Percentiles rank a stretch among this genome's conserved stretches.
Conservation (phyloP, 192 early-diverging fungal genomes). For the Funneliformis geosporum region DNA sequence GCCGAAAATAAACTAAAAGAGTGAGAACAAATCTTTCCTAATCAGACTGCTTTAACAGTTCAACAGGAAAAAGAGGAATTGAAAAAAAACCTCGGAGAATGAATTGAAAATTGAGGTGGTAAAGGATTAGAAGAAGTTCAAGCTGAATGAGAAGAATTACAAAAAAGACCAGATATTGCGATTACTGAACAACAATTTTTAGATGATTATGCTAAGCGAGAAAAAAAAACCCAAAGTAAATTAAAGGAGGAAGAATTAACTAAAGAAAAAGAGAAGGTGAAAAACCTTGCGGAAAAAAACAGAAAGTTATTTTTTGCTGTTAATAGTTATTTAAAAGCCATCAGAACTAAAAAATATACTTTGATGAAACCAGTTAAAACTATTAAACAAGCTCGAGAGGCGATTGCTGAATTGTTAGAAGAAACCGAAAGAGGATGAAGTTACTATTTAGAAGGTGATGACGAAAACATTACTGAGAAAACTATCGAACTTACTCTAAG, state of each 20-base stretch:
- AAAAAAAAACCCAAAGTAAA: neutral
- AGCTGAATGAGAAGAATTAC: neutral
- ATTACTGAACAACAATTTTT: constrained; percentile 16
- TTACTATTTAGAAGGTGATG: neutral
- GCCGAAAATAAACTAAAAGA: neutral
- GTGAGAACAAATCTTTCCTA: neutral
- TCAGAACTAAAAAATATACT: neutral
- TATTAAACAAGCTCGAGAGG: constrained; percentile 17
- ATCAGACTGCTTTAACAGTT: neutral
- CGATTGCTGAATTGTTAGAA: constrained; percentile 13
- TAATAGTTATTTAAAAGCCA: neutral
- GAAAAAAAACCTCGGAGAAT: too few species aligned
- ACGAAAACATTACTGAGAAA: neutral
- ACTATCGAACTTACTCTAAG: neutral
- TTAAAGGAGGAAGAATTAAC: constrained; percentile 14
- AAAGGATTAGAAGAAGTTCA: constrained; percentile 10
- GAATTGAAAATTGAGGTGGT: neutral
- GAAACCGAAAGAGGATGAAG: neutral
- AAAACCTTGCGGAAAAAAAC: neutral
- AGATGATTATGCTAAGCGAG: constrained; percentile 5
- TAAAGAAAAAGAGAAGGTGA: neutral
- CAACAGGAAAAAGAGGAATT: neutral
- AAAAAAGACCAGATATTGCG: constrained; percentile 3
- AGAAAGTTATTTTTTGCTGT: neutral
- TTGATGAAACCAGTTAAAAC: neutral